A percentile compares a stretch with the other conserved stretches of the same genome.
Evolutionary conservation across 2,329 filamentous ascomycete genomes (phyloP).

Genomic region (Nothomitra cinnamomea): DNA sequence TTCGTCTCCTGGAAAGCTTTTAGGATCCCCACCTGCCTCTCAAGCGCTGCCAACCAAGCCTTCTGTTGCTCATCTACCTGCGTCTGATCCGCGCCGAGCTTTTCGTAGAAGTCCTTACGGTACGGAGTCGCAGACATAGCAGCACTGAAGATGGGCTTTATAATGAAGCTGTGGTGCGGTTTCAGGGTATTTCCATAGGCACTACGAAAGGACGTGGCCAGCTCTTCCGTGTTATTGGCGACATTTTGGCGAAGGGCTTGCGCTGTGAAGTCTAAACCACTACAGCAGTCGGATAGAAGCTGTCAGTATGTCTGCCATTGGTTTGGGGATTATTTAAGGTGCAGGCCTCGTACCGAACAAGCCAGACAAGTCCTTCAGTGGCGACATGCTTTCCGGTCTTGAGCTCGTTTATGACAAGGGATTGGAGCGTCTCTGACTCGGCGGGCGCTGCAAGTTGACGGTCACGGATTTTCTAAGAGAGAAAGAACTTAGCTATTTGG

Average conservation of each 20-base stretch:
- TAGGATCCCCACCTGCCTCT: slow-evolving; percentile 64
- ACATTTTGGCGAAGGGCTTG: slow-evolving; percentile 68
- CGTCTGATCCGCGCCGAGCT: slow-evolving; percentile 52
- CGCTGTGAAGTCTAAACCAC: slow-evolving; percentile 85
- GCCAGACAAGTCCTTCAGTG: slow-evolving; percentile 81
- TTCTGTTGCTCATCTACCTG: slow-evolving; percentile 48
- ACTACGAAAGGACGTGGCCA: slow-evolving; percentile 68
- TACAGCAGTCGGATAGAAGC: slow-evolving; percentile 22
- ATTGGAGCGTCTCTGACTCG: slow-evolving; percentile 71
- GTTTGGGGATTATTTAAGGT: not conserved
- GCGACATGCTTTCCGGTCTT: slow-evolving; percentile 79
- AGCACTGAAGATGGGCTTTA: slow-evolving; percentile 83
- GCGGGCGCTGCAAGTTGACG: slow-evolving; percentile 61
- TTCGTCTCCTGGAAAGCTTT: slow-evolving; percentile 41
- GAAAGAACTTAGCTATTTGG: slow-evolving; percentile 3
- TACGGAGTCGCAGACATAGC: slow-evolving; percentile 91
- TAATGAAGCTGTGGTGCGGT: slow-evolving; percentile 72
- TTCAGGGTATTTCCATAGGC: slow-evolving; percentile 81
- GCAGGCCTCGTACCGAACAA: slow-evolving; percentile 48
- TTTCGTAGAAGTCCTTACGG: slow-evolving; percentile 80
- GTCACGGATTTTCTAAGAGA: slow-evolving; percentile 65
- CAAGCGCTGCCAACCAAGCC: slow-evolving; percentile 58
- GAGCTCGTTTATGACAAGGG: slow-evolving; percentile 71
- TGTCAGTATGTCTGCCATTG: slow-evolving; percentile 6
- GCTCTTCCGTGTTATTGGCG: slow-evolving; percentile 50